These are phyloP conservation scores for Hanseniaspora nectarophila DNA, from an alignment of 805 yeast genomes.

Conservation along the genomic window DNA sequence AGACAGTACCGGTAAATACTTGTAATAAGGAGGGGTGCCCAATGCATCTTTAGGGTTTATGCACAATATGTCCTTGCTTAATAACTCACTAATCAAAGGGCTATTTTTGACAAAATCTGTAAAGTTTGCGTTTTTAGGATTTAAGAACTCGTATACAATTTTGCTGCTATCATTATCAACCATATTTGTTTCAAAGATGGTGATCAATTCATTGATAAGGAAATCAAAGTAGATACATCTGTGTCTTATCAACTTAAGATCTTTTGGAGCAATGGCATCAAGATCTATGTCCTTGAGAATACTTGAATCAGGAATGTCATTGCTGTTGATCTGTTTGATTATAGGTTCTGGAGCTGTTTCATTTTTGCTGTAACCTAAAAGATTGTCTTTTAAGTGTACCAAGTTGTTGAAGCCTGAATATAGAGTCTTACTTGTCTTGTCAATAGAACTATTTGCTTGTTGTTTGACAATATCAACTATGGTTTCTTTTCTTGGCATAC, in stretches of 20 bases:
- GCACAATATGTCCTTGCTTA: conserved; percentile 26
- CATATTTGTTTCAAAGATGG: background rate
- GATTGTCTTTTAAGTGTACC: conserved; percentile 1
- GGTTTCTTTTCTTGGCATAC: conserved; percentile 77
- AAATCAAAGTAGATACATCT: conserved; percentile 27
- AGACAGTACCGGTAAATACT: conserved; percentile 24
- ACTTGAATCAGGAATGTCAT: background rate
- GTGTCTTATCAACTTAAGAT: conserved; percentile 24
- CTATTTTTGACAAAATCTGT: conserved; percentile 27
- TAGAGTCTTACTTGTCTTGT: conserved; percentile 5
- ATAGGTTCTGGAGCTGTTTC: background rate
- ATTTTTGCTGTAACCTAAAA: conserved; percentile 1
- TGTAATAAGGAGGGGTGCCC: conserved; percentile 27
- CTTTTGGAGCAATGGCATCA: background rate
- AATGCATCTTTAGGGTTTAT: conserved; percentile 30
- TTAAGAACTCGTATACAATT: conserved; percentile 26
- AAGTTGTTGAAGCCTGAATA: conserved; percentile 5
- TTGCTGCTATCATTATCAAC: conserved; percentile 26
- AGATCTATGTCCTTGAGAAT: conserved; percentile 1
- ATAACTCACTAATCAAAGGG: conserved; percentile 23
- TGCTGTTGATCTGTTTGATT: background rate
- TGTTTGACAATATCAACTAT: conserved; percentile 18
- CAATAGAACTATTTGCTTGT: conserved; percentile 13
- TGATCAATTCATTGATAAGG: conserved; percentile 25
- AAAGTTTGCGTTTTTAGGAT: conserved; percentile 28